A percentile compares a stretch with the other conserved stretches of the same genome.
phyloP scores from a whole-genome alignment of 108 stramenopile species.

The Aurantiochytrium sp. region DNA sequence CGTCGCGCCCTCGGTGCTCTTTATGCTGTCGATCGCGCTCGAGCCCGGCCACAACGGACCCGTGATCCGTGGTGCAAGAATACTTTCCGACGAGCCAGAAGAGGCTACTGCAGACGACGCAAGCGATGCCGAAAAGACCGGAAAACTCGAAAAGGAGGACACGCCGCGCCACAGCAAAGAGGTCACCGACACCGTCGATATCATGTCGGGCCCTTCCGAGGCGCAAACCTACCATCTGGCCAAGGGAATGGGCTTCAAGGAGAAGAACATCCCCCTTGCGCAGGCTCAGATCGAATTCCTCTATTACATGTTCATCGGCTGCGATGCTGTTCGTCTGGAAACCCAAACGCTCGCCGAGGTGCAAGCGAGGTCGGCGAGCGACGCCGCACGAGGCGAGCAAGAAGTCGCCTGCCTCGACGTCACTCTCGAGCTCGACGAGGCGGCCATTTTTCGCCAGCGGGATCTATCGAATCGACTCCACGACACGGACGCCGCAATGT shows the following conservation, averaged over 20 bases:
- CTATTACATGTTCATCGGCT: constrained; percentile 64
- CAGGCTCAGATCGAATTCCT: constrained; percentile 60
- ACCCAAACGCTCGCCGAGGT: constrained; percentile 82
- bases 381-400: constrained; percentile 23
- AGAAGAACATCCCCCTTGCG: constrained; percentile 40
- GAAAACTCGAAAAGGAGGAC: too few species aligned
- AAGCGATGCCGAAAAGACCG: too few species aligned
- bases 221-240: constrained; percentile 49
- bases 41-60: background rate
- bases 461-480: constrained; percentile 66
- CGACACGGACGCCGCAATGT: constrained; percentile 55
- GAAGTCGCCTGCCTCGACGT: constrained; percentile 71
- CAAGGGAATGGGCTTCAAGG: constrained; percentile 44
- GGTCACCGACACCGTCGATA: constrained; percentile 51
- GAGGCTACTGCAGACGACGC: too few species aligned
- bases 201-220: constrained; percentile 60
- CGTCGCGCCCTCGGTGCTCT: background rate
- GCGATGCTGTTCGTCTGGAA: constrained; percentile 82
- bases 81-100: background rate
- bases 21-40: background rate
- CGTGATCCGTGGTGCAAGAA: background rate
- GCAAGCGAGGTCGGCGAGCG: constrained; percentile 21
- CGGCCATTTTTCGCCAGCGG: constrained; percentile 72
- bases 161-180: too few species aligned
- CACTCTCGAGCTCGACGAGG: constrained; percentile 84